Evolutionary conservation across 352 stramenopile genomes (phyloP).

Genomic region (Phytophthora sp.): DNA sequence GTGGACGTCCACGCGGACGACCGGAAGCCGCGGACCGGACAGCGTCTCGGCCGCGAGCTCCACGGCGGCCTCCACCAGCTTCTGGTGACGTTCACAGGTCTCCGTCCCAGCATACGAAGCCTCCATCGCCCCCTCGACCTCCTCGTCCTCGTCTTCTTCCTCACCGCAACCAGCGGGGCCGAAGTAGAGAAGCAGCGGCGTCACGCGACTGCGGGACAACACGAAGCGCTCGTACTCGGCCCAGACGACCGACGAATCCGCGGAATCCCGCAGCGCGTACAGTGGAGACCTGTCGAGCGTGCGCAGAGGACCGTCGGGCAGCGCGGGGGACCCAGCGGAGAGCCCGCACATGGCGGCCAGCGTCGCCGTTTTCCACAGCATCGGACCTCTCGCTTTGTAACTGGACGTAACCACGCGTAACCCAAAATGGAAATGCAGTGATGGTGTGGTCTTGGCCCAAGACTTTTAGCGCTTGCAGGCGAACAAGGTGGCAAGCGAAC

Average conservation of each 20-base stretch:
- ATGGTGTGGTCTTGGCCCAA: too few species aligned
- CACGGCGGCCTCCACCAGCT: conserved; percentile 28
- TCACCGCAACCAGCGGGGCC: background rate
- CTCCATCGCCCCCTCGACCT: background rate
- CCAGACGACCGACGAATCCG: conserved; percentile 26
- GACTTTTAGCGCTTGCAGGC: too few species aligned
- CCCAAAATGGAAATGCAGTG: too few species aligned
- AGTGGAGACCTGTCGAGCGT: conserved; percentile 10
- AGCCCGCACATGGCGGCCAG: background rate
- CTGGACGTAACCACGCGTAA: background rate
- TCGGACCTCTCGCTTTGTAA: background rate
- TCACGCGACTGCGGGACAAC: conserved; percentile 21
- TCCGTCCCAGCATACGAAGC: background rate
- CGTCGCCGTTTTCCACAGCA: background rate
- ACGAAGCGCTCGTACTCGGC: conserved; percentile 41
- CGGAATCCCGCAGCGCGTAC: conserved; percentile 10
- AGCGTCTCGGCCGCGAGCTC: conserved; percentile 16
- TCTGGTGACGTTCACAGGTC: conserved; percentile 17
- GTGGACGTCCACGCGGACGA: conserved; percentile 34
- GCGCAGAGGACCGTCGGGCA: conserved; percentile 7
- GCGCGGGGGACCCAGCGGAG: background rate
- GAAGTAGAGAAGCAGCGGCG: conserved; percentile 37
- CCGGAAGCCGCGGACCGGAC: conserved; percentile 25
- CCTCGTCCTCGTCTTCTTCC: conserved; percentile 10
- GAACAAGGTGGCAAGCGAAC: too few species aligned